phyloP scores from a whole-genome alignment of 2,329 filamentous ascomycete species.

The Fusarium chlamydosporum region DNA sequence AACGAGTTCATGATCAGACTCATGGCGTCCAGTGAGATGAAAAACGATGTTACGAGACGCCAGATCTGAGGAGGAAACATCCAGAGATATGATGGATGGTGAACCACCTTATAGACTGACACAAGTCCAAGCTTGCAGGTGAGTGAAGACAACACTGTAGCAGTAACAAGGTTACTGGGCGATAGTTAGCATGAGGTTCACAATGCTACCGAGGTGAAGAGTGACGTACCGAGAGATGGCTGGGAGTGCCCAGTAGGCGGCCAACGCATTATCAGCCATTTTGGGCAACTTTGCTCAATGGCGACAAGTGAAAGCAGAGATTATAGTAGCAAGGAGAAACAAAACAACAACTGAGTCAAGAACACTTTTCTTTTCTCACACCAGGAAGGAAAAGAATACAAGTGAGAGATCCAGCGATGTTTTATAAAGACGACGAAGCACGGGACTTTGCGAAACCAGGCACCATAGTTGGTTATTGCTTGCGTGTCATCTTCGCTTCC shows the following conservation, averaged over 20 bases:
- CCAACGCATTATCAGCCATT: slow-evolving; percentile 53
- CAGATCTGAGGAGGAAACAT: slow-evolving; percentile 63
- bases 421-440: slow-evolving; percentile 44
- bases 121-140: slow-evolving; percentile 70
- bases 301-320: slow-evolving; percentile 14
- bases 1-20: slow-evolving; percentile 80
- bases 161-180: slow-evolving; percentile 75
- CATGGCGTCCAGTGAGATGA: slow-evolving; percentile 58
- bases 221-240: slow-evolving; percentile 59
- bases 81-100: slow-evolving; percentile 66
- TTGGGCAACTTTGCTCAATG: slow-evolving; percentile 54
- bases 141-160: slow-evolving; percentile 72
- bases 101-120: slow-evolving; percentile 64
- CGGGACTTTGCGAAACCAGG: slow-evolving; percentile 46
- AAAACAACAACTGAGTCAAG: slow-evolving; percentile 38
- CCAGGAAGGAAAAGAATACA: slow-evolving; percentile 16
- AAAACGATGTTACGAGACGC: slow-evolving; percentile 60
- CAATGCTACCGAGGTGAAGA: not conserved
- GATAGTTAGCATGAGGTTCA: slow-evolving; percentile 40
- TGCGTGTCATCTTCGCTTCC: slow-evolving; percentile 55
- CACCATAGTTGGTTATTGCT: slow-evolving; percentile 53
- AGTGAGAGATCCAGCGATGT: slow-evolving; percentile 20
- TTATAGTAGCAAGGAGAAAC: slow-evolving; percentile 21
- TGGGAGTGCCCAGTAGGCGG: slow-evolving; percentile 59
- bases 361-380: slow-evolving; percentile 12